A percentile compares a stretch with the other conserved stretches of the same genome.
These are phyloP conservation scores for Aspergillus flavus DNA, from an alignment of 2,329 filamentous ascomycete genomes.

Conservation along the genomic window DNA sequence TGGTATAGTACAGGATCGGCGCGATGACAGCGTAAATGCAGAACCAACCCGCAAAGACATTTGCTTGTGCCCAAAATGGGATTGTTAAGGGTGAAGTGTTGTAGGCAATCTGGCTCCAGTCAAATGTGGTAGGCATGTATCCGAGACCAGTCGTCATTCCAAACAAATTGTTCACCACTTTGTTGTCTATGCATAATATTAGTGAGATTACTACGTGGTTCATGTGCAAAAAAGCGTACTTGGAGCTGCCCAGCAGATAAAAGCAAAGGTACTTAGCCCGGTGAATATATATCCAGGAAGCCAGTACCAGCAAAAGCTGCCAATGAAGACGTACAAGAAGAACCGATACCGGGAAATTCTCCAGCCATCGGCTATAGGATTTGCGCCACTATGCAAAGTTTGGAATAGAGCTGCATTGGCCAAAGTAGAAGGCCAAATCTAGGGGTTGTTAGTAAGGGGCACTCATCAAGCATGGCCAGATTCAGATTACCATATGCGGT, in stretches of 20 bases:
- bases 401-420: slow-evolving; percentile 38
- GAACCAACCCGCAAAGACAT: slow-evolving; percentile 43
- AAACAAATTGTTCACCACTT: slow-evolving; percentile 47
- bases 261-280: slow-evolving; percentile 34
- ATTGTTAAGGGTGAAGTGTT: slow-evolving; percentile 27
- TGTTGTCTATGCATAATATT: slow-evolving; percentile 31
- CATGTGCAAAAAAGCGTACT: slow-evolving; percentile 29
- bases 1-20: slow-evolving; percentile 36
- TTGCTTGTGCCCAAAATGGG: slow-evolving; percentile 42
- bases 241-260: slow-evolving; percentile 49
- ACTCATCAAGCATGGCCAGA: not conserved
- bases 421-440: slow-evolving; percentile 41
- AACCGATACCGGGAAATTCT: slow-evolving; percentile 30
- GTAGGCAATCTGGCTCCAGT: slow-evolving; percentile 49
- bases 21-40: slow-evolving; percentile 40
- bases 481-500: slow-evolving; percentile 30
- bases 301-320: slow-evolving; percentile 31
- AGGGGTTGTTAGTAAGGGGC: not conserved
- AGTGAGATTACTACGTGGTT: slow-evolving; percentile 28
- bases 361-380: slow-evolving; percentile 41
- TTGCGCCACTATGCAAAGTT: slow-evolving; percentile 37
- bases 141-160: slow-evolving; percentile 38
- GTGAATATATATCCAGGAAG: slow-evolving; percentile 35
- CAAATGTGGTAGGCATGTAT: slow-evolving; percentile 56
- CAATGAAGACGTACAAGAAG: slow-evolving; percentile 24